Percentiles rank a stretch among this genome's conserved stretches.
These are phyloP conservation scores for Aspergillus indologenus DNA, from an alignment of 495 filamentous ascomycete genomes.

Conservation along the genomic window DNA sequence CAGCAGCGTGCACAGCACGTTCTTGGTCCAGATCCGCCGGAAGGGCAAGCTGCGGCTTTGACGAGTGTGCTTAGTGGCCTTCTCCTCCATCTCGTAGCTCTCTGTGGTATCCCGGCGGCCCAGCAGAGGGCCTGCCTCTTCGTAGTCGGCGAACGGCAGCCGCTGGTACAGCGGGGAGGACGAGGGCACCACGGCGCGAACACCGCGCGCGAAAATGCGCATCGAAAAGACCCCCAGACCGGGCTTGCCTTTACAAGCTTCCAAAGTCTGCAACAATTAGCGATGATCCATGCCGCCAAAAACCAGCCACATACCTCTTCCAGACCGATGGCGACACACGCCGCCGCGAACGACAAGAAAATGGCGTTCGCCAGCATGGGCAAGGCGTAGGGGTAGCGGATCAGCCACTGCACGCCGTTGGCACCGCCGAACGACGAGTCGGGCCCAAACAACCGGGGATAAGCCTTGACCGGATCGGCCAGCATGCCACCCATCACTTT, in stretches of 20 bases:
- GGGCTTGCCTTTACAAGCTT: constrained; percentile 45
- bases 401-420: constrained; percentile 60
- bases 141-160: constrained; percentile 37
- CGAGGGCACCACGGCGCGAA: constrained; percentile 28
- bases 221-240: constrained; percentile 35
- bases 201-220: constrained; percentile 29
- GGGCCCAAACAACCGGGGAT: constrained; percentile 63
- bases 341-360: constrained; percentile 56
- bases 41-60: constrained; percentile 54
- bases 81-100: constrained; percentile 43
- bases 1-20: constrained; percentile 65
- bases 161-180: constrained; percentile 37
- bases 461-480: constrained; percentile 69
- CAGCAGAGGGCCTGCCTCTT: constrained; percentile 37
- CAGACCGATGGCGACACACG: constrained; percentile 59
- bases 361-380: constrained; percentile 71
- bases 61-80: constrained; percentile 30
- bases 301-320: constrained; percentile 60
- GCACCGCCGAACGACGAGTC: constrained; percentile 49
- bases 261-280: constrained; percentile 29
- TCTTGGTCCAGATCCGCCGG: constrained; percentile 73
- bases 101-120: constrained; percentile 26
- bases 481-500: constrained; percentile 66
- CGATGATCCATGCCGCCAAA: not conserved
- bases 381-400: constrained; percentile 66